A percentile compares a stretch with the other conserved stretches of the same genome.
These are phyloP conservation scores for Coemansia sp. DNA, from an alignment of 371 early-diverging fungal species.

Conservation along the genomic window DNA sequence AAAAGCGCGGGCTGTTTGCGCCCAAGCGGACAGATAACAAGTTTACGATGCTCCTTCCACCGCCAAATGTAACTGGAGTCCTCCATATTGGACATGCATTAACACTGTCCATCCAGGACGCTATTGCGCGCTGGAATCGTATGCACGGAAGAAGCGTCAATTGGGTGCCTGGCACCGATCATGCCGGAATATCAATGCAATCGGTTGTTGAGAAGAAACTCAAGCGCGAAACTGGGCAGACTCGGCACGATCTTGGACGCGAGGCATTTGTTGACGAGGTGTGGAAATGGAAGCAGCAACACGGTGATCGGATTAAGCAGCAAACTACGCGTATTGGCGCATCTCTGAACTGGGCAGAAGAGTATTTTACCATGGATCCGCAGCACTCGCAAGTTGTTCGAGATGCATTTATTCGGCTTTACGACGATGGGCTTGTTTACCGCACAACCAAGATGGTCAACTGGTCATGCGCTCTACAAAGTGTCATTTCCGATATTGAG, in stretches of 20 bases:
- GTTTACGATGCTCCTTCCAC: slow-evolving; percentile 52
- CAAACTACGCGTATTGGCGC: slow-evolving; percentile 96
- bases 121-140: slow-evolving; percentile 93
- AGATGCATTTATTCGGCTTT: slow-evolving; percentile 94
- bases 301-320: slow-evolving; percentile 80
- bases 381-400: slow-evolving; percentile 78
- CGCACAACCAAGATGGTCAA: slow-evolving; percentile 96
- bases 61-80: slow-evolving; percentile 97
- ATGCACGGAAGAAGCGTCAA: slow-evolving; percentile 97
- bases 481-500: slow-evolving; percentile 98
- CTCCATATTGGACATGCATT: slow-evolving; percentile 99
- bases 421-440: slow-evolving; percentile 96
- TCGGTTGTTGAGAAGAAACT: slow-evolving; percentile 97
- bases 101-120: slow-evolving; percentile 97
- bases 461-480: slow-evolving; percentile 98
- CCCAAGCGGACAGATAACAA: slow-evolving; percentile 16
- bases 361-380: slow-evolving; percentile 95
- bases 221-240: slow-evolving; percentile 71
- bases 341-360: slow-evolving; percentile 92
- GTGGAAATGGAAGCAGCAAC: slow-evolving; percentile 95
- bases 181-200: slow-evolving; percentile 99
- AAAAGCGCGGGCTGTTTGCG: slow-evolving; percentile 45
- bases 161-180: slow-evolving; percentile 98
- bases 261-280: slow-evolving; percentile 88
- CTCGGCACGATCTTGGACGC: slow-evolving; percentile 91